Percentiles rank a stretch among this genome's conserved stretches.
These are phyloP conservation scores for Candida golubevii DNA, from an alignment of 805 yeast genomes.

Conservation along the genomic window DNA sequence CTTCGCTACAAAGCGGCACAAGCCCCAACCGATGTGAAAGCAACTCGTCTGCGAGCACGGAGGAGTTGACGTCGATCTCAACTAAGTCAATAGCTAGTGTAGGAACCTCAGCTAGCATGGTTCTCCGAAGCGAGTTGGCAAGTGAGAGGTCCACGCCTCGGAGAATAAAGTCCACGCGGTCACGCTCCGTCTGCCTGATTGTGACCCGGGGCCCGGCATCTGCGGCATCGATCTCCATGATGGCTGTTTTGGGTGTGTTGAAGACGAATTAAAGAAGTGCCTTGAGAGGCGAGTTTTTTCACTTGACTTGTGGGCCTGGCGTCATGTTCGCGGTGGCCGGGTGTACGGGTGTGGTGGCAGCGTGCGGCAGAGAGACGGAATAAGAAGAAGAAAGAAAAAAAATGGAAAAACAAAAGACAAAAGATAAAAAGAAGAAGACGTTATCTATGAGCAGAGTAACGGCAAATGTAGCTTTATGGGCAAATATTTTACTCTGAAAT, in stretches of 20 bases:
- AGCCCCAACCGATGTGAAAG: constrained; percentile 91
- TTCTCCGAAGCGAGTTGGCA: constrained; percentile 88
- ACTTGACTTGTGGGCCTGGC: not conserved
- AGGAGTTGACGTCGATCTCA: constrained; percentile 87
- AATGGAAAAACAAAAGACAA: no score
- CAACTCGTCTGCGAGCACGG: constrained; percentile 96
- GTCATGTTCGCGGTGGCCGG: not conserved
- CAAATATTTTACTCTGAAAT: no score
- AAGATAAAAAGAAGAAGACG: no score
- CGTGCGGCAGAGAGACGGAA: no score
- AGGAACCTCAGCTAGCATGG: constrained; percentile 94
- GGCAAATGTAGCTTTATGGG: no score
- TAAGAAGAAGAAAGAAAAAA: no score
- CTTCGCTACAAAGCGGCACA: constrained; percentile 80
- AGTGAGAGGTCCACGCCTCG: constrained; percentile 83
- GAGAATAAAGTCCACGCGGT: constrained; percentile 85
- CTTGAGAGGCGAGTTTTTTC: not conserved
- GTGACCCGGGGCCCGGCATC: constrained; percentile 72
- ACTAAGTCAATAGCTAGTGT: constrained; percentile 95
- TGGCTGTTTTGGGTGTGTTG: not conserved
- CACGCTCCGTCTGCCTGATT: constrained; percentile 79
- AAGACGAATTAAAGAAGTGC: not conserved
- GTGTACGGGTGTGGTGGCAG: not conserved
- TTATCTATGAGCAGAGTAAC: no score
- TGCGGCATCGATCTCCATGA: constrained; percentile 27